A percentile compares a stretch with the other conserved stretches of the same genome.
Conservation (phyloP, 768 basidiomycete genomes). For the Kwoniella dejecticola region DNA sequence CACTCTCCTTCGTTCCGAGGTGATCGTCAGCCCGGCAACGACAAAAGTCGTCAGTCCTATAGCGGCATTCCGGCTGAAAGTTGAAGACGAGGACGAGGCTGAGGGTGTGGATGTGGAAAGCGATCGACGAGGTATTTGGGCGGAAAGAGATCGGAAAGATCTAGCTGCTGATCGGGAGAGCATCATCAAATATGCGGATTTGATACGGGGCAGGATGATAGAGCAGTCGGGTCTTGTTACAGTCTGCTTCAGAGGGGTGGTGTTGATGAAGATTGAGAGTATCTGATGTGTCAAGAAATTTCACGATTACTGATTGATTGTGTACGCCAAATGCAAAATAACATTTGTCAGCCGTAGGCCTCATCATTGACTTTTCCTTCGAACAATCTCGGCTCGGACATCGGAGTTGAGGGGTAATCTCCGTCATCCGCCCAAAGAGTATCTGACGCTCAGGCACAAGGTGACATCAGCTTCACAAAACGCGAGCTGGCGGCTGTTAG, state of each 20-base stretch:
- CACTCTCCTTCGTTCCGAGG: conserved; percentile 12
- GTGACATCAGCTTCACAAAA: background rate
- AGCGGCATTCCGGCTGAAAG: conserved; percentile 14
- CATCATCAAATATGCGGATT: background rate
- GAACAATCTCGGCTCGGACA: background rate
- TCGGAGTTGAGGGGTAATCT: background rate
- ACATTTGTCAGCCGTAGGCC: no score
- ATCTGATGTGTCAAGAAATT: no score
- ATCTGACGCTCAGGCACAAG: no score
- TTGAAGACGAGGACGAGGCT: conserved; percentile 16
- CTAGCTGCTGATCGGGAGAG: conserved; percentile 13
- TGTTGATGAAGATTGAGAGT: no score
- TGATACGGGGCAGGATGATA: background rate
- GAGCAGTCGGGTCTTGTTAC: no score
- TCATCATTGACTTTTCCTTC: no score
- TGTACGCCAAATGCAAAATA: no score
- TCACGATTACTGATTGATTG: no score
- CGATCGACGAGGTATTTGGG: conserved; percentile 9
- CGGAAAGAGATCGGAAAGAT: conserved; percentile 17
- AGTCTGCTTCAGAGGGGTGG: no score
- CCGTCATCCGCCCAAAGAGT: background rate
- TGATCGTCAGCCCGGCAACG: conserved; percentile 11
- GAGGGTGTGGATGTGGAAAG: conserved; percentile 3
- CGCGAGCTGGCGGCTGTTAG: no score
- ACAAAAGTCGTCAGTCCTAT: conserved; percentile 14